Evolutionary conservation across 2,329 filamentous ascomycete species (phyloP).

Genomic region (Xylaria multiplex): DNA sequence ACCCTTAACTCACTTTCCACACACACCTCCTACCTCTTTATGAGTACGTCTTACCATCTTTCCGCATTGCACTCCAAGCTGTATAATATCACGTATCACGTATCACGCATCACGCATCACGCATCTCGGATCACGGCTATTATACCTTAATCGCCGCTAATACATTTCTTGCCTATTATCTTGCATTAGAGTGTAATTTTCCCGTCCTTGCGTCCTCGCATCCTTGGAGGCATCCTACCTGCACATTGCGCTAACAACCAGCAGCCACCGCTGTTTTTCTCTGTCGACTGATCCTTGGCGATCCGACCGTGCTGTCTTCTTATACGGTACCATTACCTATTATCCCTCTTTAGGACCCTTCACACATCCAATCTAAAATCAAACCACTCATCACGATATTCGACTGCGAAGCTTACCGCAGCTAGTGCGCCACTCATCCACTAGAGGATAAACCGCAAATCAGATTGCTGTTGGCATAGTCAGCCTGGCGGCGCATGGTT

Average conservation of each 20-base stretch:
- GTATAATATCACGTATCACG: conserved; percentile 11
- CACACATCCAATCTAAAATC: conserved; percentile 1
- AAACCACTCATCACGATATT: neutral
- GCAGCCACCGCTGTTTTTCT: conserved; percentile 19
- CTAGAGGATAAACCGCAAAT: neutral
- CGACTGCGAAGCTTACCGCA: neutral
- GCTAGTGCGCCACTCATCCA: neutral
- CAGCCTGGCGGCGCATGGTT: conserved; percentile 33
- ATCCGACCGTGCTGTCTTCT: conserved; percentile 17
- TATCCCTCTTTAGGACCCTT: conserved; percentile 2
- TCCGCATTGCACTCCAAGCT: conserved; percentile 14
- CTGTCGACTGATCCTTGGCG: conserved; percentile 17
- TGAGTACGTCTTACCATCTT: neutral
- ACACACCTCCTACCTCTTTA: conserved; percentile 1
- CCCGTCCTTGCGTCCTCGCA: neutral
- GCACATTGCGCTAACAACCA: conserved; percentile 12
- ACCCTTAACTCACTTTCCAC: conserved; percentile 10
- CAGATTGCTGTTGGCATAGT: conserved; percentile 22
- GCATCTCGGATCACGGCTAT: neutral
- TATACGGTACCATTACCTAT: neutral
- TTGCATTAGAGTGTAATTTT: neutral
- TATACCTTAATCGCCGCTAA: conserved; percentile 13
- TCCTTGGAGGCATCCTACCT: conserved; percentile 1
- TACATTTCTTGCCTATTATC: neutral
- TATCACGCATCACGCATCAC: too few species aligned